phyloP scores from a whole-genome alignment of 495 filamentous ascomycete genomes.

The Chaetomium tenue region DNA sequence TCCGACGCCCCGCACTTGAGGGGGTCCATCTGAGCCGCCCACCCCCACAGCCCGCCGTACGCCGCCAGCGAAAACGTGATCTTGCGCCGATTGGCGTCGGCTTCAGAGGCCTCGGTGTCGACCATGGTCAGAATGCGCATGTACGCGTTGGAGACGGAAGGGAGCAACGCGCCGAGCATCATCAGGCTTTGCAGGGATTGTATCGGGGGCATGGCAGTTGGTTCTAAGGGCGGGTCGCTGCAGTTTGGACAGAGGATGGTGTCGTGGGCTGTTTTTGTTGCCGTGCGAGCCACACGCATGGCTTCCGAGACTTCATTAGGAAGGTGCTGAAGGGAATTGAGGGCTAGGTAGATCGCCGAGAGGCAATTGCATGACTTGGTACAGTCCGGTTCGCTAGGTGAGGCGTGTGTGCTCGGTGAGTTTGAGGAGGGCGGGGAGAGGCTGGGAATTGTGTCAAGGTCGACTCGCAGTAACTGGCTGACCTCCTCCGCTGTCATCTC shows the following conservation, averaged over 20 bases:
- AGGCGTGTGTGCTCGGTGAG: constrained; percentile 14
- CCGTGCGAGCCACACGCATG: constrained; percentile 57
- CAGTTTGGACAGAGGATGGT: constrained; percentile 61
- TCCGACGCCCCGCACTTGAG: constrained; percentile 26
- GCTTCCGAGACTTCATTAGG: constrained; percentile 45
- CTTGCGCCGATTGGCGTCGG: constrained; percentile 39
- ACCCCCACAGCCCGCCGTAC: constrained; percentile 49
- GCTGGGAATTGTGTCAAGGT: constrained; percentile 20
- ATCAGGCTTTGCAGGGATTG: constrained; percentile 60
- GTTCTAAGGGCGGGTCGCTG: constrained; percentile 42
- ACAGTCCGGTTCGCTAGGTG: background rate
- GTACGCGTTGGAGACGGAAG: constrained; percentile 61
- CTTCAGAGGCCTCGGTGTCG: constrained; percentile 43
- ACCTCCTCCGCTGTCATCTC: constrained; percentile 25
- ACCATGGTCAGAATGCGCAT: constrained; percentile 46
- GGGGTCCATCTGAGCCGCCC: constrained; percentile 17
- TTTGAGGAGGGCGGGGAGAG: constrained; percentile 25
- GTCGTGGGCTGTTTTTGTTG: constrained; percentile 54
- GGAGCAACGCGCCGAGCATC: constrained; percentile 64
- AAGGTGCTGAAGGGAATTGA: constrained; percentile 47
- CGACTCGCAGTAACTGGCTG: constrained; percentile 11
- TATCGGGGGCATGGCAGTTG: constrained; percentile 34
- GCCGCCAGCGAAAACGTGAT: constrained; percentile 44
- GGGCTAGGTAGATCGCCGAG: constrained; percentile 43
- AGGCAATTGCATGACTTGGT: constrained; percentile 38